phyloP scores from a whole-genome alignment of 108 stramenopile genomes.

The Cyclotella cryptica region DNA sequence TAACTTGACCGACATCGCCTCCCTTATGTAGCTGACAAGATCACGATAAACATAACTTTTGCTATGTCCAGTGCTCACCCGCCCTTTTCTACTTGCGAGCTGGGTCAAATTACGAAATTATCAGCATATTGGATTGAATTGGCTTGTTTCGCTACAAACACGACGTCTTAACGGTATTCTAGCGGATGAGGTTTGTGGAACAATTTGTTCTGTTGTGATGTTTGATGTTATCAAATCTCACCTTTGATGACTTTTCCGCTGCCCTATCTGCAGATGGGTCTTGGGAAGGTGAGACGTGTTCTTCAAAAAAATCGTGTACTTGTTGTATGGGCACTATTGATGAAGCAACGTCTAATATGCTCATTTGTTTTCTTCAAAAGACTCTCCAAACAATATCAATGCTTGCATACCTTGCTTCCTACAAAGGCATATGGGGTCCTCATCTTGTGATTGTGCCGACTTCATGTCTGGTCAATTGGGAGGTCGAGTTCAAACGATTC shows the following conservation, averaged over 20 bases:
- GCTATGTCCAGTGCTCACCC: conserved; percentile 47
- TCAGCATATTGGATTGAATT: conserved; percentile 96
- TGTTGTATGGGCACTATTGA: not conserved
- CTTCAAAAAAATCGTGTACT: not conserved
- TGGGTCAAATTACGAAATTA: conserved; percentile 94
- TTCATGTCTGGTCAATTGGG: conserved; percentile 98
- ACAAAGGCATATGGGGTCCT: conserved; percentile 98
- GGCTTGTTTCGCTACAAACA: conserved; percentile 95
- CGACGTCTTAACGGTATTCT: conserved; percentile 97
- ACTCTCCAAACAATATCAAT: conserved; percentile 96
- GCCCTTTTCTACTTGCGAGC: conserved; percentile 77
- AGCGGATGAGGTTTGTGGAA: conserved; percentile 83
- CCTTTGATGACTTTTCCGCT: too few relatives aligned
- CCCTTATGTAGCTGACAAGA: not conserved
- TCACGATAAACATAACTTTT: not conserved
- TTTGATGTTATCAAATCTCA: too few relatives aligned
- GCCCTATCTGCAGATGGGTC: conserved; percentile 41
- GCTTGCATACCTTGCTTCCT: conserved; percentile 92
- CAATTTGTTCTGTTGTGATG: too few relatives aligned
- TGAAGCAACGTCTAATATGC: not conserved
- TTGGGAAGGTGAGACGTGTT: conserved; percentile 58
- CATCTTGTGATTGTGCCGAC: conserved; percentile 98
- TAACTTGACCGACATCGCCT: not conserved
- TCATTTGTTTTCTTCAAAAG: conserved; percentile 49
- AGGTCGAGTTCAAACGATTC: conserved; percentile 96